These are phyloP conservation scores for Pseudocercospora pini-densiflorae DNA, from an alignment of 2,329 filamentous ascomycete species.

Conservation along the genomic window DNA sequence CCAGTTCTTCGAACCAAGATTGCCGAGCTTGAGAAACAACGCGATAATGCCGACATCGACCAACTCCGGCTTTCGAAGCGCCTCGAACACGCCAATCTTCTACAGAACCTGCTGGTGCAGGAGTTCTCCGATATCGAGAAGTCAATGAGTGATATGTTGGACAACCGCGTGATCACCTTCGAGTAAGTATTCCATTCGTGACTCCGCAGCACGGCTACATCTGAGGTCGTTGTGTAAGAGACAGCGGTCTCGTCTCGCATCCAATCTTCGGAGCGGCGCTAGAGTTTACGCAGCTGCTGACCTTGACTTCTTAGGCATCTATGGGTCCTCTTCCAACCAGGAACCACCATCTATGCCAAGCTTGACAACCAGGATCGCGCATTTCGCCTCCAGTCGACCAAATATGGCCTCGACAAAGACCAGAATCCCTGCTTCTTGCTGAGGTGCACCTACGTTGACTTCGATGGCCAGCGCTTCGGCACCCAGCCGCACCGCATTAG, in stretches of 20 bases:
- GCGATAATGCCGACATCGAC: not conserved
- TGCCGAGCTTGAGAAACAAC: slow-evolving; percentile 26
- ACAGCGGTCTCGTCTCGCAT: no score
- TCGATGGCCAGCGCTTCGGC: slow-evolving; percentile 46
- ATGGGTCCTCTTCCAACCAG: slow-evolving; percentile 43
- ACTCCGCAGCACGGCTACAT: not conserved
- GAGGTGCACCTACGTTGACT: slow-evolving; percentile 41
- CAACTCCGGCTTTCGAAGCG: slow-evolving; percentile 18
- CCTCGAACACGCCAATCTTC: slow-evolving; percentile 45
- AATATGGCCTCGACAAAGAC: slow-evolving; percentile 40
- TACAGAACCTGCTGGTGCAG: slow-evolving; percentile 44
- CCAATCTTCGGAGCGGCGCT: no score
- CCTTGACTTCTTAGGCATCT: slow-evolving; percentile 22
- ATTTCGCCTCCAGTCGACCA: slow-evolving; percentile 38
- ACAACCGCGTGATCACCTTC: slow-evolving; percentile 42
- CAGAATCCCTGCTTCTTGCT: slow-evolving; percentile 46
- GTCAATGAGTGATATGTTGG: slow-evolving; percentile 44
- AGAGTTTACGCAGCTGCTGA: not conserved
- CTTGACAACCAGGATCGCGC: slow-evolving; percentile 45
- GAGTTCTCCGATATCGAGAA: slow-evolving; percentile 51
- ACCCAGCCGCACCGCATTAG: slow-evolving; percentile 36
- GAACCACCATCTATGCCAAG: slow-evolving; percentile 40
- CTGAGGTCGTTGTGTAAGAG: no score
- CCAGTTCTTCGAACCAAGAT: slow-evolving; percentile 48
- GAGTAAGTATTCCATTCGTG: slow-evolving; percentile 16